A percentile compares a stretch with the other conserved stretches of the same genome.
phyloP scores from a whole-genome alignment of 2,329 filamentous ascomycete species.

The Colletotrichum liaoningense region DNA sequence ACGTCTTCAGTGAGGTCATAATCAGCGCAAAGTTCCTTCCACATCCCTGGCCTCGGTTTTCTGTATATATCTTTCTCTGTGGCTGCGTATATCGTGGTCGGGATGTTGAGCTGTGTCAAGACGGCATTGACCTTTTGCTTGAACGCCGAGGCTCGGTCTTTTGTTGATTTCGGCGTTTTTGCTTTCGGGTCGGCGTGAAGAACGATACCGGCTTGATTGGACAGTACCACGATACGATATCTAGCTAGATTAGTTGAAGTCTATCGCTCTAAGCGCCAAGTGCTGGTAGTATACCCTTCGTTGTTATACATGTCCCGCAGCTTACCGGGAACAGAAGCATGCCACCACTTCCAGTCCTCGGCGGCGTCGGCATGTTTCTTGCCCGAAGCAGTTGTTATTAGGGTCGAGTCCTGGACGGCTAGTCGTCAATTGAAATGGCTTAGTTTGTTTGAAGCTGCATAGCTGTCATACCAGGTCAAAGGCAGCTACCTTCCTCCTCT shows the following conservation, averaged over 20 bases:
- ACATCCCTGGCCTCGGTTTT: constrained; percentile 92
- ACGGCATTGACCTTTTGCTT: constrained; percentile 82
- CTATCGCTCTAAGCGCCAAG: not conserved
- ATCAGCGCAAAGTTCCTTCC: constrained; percentile 72
- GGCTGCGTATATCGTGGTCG: constrained; percentile 86
- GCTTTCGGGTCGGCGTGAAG: constrained; percentile 79
- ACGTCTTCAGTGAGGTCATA: constrained; percentile 69
- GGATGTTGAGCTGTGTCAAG: constrained; percentile 78
- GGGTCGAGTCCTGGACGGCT: constrained; percentile 78
- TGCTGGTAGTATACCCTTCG: constrained; percentile 67
- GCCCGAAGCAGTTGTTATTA: constrained; percentile 84
- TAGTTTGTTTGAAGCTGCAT: not conserved
- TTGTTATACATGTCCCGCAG: constrained; percentile 74
- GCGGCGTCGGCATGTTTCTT: constrained; percentile 79
- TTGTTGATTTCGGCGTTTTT: constrained; percentile 66
- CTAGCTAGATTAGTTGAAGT: constrained; percentile 51
- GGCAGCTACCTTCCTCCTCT: constrained; percentile 72
- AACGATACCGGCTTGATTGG: constrained; percentile 88
- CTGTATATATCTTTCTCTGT: constrained; percentile 84
- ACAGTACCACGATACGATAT: constrained; percentile 82
- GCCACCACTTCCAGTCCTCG: constrained; percentile 96
- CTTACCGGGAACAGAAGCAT: constrained; percentile 73
- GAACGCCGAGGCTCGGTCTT: constrained; percentile 80
- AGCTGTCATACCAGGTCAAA: constrained; percentile 71
- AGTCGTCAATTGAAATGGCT: constrained; percentile 11